Base-by-base conservation (phyloP, 2,329 filamentous ascomycete genomes). In the Cladorrhinum sp. region DNA sequence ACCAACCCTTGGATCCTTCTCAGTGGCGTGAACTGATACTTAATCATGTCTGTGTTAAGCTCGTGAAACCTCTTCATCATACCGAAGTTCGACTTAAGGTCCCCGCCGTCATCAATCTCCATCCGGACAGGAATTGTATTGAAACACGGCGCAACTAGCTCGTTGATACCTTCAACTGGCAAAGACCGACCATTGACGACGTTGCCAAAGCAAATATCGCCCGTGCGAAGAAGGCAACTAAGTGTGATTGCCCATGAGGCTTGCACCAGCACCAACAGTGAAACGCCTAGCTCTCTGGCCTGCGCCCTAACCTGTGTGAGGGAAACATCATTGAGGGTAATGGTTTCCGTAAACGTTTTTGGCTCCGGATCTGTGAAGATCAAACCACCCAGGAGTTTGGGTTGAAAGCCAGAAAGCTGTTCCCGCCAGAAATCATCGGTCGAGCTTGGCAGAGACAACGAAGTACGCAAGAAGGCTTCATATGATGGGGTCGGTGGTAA, bases 101-200 rank as follows among this genome's bases (percentile, higher is more conserved):
- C 72, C 2, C 71, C 70, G 1, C 79, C 74, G 9, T 90, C 63
- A 30, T 85, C 75, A 16, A 86, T 75, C 30, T 85, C 75, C n/a
- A 86, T 75, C 24, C 91, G 83, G 1, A 92, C 71, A 0, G 93
- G 92, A 12, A 96, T 75, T 0, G 93, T 96, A 70, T 96, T 97
- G 79, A 97, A 96, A 72, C 92, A 96, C 0, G 93, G 93, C 0
- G 91, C 92, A n/a, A 96, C 84, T 5, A 96, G 82, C 3, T 81
- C 78, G 39, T 93, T 86, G 10, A 94, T 78, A 0, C 82, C 83
- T 5, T 88, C 81, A 2, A 93, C 73, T 0, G 84, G 75, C 9
- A 91, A 71, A 0, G 86, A 88, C 7, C 93, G 86, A 1, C 93
- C 92, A 69, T 86, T 93, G 59, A 94, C 82, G 2, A 97, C 88